Evolutionary conservation across 352 stramenopile genomes (phyloP).

Genomic region (Phytopythium oedochilum): DNA sequence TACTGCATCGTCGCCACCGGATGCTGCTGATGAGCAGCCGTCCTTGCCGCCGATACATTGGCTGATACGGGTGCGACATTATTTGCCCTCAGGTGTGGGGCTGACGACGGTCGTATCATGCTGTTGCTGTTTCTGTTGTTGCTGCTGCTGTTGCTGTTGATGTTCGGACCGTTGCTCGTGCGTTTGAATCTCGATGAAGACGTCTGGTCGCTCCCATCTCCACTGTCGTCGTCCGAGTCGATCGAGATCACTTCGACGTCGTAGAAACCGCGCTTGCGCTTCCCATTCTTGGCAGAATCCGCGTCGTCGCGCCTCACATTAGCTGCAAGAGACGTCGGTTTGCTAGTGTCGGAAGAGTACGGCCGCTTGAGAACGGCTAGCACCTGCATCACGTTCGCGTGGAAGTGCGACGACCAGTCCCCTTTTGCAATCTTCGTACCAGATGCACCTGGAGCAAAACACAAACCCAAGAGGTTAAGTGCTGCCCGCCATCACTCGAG

Average conservation of each 20-base stretch:
- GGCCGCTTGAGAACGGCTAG: conserved; percentile 12
- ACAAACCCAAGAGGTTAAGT: background rate
- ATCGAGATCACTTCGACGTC: conserved; percentile 60
- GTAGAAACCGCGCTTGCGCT: conserved; percentile 34
- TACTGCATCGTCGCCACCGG: background rate
- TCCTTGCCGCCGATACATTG: too few relatives aligned
- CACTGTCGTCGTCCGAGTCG: conserved; percentile 30
- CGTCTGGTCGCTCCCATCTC: background rate
- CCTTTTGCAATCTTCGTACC: conserved; percentile 32
- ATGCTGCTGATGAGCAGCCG: background rate
- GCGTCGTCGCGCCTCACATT: too few relatives aligned
- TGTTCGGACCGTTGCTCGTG: background rate
- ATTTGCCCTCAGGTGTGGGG: background rate
- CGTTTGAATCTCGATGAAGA: background rate
- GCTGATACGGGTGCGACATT: background rate
- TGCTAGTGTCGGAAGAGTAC: background rate
- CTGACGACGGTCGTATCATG: background rate
- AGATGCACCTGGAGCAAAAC: conserved; percentile 21
- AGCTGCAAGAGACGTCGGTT: background rate
- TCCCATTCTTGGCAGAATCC: conserved; percentile 5
- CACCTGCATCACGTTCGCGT: conserved; percentile 30
- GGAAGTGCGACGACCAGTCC: conserved; percentile 44
- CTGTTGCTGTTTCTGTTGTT: background rate
- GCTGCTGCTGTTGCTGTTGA: background rate
- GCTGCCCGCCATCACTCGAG: too few relatives aligned